Conservation (phyloP, 2,329 filamentous ascomycete species). For the Pochonia chlamydosporia region DNA sequence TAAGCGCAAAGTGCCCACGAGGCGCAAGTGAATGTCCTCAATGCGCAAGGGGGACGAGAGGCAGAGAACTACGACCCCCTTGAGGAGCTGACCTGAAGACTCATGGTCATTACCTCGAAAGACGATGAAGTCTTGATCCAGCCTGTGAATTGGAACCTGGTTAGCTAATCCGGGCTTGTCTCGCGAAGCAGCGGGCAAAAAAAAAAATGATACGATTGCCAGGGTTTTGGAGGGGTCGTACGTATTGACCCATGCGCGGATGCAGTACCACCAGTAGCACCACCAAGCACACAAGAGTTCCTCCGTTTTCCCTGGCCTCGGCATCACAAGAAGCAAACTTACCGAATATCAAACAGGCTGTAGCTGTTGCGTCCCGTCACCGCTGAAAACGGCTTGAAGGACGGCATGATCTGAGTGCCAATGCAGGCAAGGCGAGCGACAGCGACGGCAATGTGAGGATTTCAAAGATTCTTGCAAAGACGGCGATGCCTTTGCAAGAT, state of each 20-base stretch:
- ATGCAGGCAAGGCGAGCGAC: conserved; percentile 7
- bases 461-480: neutral
- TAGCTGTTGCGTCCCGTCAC: conserved; percentile 45
- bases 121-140: conserved; percentile 74
- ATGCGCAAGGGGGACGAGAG: conserved; percentile 63
- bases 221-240: too few species aligned
- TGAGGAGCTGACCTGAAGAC: conserved; percentile 68
- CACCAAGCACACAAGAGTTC: too few species aligned
- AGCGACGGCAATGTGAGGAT: neutral
- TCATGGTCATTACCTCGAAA: conserved; percentile 72
- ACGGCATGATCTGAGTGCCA: conserved; percentile 38
- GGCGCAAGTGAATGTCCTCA: conserved; percentile 66
- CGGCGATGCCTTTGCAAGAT: neutral
- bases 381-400: conserved; percentile 49
- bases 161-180: too few species aligned
- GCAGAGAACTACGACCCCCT: conserved; percentile 69
- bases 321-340: conserved; percentile 18
- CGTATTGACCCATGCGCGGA: too few species aligned
- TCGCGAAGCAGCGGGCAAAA: neutral
- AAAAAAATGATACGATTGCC: too few species aligned
- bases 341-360: conserved; percentile 55
- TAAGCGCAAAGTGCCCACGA: conserved; percentile 61
- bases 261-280: too few species aligned
- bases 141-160: conserved; percentile 36
- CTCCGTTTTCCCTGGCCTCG: neutral